Conservation (phyloP, 108 stramenopile species). For the Nannochloropsis salina region DNA sequence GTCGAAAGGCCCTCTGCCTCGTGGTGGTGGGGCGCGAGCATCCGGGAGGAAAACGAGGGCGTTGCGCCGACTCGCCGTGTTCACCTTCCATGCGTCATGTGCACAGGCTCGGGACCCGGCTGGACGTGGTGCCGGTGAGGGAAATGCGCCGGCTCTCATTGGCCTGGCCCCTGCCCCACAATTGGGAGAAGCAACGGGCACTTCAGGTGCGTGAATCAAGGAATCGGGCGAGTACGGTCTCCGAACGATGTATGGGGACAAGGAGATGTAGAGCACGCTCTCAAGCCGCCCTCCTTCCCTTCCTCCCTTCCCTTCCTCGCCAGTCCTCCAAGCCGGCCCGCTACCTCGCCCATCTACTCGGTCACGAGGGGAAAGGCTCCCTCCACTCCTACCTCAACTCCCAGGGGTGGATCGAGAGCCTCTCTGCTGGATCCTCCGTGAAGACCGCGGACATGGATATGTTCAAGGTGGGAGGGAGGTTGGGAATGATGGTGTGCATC, state of each 20-base stretch:
- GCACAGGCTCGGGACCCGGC: slow-evolving; percentile 31
- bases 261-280: background rate
- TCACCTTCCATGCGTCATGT: background rate
- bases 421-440: slow-evolving; percentile 32
- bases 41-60: too few species aligned
- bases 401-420: slow-evolving; percentile 40
- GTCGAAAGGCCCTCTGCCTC: too few species aligned
- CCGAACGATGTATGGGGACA: background rate
- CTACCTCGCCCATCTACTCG: slow-evolving; percentile 14
- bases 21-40: too few species aligned
- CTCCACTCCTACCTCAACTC: slow-evolving; percentile 40
- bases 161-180: slow-evolving; percentile 42
- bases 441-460: slow-evolving; percentile 33
- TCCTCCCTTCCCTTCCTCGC: background rate
- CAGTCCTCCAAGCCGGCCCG: background rate
- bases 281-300: background rate
- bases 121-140: slow-evolving; percentile 45
- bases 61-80: too few species aligned
- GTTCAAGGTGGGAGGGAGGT: slow-evolving; percentile 31
- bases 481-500: background rate
- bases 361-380: slow-evolving; percentile 45
- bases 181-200: background rate
- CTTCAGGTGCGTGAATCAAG: background rate
- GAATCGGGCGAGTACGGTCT: background rate
- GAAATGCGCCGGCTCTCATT: slow-evolving; percentile 35